Conservation (phyloP, 208 protist species). For the Strigomonas culicis region DNA sequence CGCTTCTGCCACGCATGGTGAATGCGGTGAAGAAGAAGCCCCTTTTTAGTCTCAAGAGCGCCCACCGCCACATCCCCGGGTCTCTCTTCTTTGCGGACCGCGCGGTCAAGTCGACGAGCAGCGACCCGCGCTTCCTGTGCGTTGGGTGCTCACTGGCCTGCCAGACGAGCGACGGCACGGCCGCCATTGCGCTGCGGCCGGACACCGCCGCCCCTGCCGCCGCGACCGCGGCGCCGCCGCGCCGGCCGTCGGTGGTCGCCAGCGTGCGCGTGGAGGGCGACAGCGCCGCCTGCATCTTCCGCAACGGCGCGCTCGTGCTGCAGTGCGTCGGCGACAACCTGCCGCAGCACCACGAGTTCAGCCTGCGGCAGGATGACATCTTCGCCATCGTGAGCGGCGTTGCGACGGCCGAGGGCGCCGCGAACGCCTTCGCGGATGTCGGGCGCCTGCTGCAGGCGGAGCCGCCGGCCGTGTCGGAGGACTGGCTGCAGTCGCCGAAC, state of each 20-base stretch:
- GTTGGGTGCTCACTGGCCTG: slow-evolving; percentile 40
- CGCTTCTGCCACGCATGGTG: not conserved
- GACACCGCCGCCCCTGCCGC: not conserved
- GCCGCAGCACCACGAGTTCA: slow-evolving; percentile 42
- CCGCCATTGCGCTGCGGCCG: not conserved
- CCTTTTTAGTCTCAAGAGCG: slow-evolving; percentile 17
- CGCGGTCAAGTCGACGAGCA: slow-evolving; percentile 57
- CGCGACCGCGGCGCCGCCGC: slow-evolving; percentile 9
- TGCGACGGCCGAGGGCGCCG: slow-evolving; percentile 10
- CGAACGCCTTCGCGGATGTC: not conserved
- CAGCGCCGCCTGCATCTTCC: slow-evolving; percentile 49
- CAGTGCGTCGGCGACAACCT: slow-evolving; percentile 54
- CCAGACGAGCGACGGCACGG: slow-evolving; percentile 4
- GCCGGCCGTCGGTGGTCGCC: slow-evolving; percentile 17
- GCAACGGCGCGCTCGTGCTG: slow-evolving; percentile 40
- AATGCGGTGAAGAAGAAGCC: not conserved
- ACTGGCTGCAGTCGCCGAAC: too few species aligned
- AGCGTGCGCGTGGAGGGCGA: slow-evolving; percentile 39
- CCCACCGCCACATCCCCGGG: not conserved
- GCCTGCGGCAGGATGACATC: slow-evolving; percentile 44
- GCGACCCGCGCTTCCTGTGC: slow-evolving; percentile 54
- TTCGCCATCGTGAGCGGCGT: slow-evolving; percentile 52
- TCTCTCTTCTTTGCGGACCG: slow-evolving; percentile 68
- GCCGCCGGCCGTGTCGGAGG: not conserved
- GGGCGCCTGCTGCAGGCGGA: not conserved